phyloP scores from a whole-genome alignment of 2,329 filamentous ascomycete genomes.

The Botrytis aclada region DNA sequence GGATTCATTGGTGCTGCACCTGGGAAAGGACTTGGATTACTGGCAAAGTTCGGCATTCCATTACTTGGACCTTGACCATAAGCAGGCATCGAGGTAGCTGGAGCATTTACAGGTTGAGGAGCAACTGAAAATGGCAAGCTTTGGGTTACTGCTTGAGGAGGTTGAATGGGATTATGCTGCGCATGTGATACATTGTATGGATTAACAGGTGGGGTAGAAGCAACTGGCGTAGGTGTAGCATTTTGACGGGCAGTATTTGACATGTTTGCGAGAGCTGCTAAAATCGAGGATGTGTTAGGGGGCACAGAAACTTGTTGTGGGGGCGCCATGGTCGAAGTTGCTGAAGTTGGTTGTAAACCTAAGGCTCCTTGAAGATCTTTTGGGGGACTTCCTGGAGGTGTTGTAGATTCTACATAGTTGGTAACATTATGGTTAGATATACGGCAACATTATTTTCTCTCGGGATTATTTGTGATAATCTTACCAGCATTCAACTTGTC shows the following conservation, averaged over 20 bases:
- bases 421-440: slow-evolving; percentile 40
- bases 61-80: slow-evolving; percentile 39
- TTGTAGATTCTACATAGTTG: slow-evolving; percentile 62
- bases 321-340: slow-evolving; percentile 42
- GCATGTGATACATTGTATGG: slow-evolving; percentile 47
- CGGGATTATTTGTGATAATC: slow-evolving; percentile 40
- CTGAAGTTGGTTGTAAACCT: slow-evolving; percentile 35
- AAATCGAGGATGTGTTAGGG: slow-evolving; percentile 62
- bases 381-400: slow-evolving; percentile 59
- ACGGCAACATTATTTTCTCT: slow-evolving; percentile 26
- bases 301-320: slow-evolving; percentile 46
- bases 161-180: slow-evolving; percentile 42
- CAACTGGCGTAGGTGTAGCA: slow-evolving; percentile 41
- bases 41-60: slow-evolving; percentile 41
- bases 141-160: slow-evolving; percentile 31
- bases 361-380: slow-evolving; percentile 42
- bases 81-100: slow-evolving; percentile 37
- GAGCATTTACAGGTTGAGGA: slow-evolving; percentile 60
- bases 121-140: slow-evolving; percentile 39
- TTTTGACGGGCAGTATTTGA: slow-evolving; percentile 60
- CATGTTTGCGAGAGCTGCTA: slow-evolving; percentile 77
- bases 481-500: slow-evolving; percentile 72
- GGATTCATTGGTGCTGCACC: slow-evolving; percentile 40
- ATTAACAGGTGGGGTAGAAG: slow-evolving; percentile 37
- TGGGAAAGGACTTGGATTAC: slow-evolving; percentile 40